Evolutionary conservation across 1,284 basidiomycete species (phyloP).

Genomic region (Golubevia sp.): DNA sequence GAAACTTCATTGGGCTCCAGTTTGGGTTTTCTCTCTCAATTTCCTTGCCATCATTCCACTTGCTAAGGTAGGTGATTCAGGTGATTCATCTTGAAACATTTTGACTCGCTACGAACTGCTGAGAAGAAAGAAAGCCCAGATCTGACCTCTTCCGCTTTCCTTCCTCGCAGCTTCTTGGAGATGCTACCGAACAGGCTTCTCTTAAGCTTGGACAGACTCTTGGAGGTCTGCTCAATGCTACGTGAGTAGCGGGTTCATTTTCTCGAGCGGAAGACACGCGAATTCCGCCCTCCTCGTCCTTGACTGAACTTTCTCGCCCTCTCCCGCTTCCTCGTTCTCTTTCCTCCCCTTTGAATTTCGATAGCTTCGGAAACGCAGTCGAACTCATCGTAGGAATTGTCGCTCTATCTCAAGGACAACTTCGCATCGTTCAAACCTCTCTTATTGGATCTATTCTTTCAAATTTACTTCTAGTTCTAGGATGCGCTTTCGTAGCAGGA

Average conservation of each 20-base stretch:
- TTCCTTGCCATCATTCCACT: slow-evolving; percentile 59
- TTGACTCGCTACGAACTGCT: no score
- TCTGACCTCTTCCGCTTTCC: background rate
- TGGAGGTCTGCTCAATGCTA: slow-evolving; percentile 57
- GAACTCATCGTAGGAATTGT: slow-evolving; percentile 60
- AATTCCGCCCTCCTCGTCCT: no score
- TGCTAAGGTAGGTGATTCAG: slow-evolving; percentile 38
- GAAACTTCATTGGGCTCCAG: slow-evolving; percentile 42
- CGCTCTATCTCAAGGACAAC: slow-evolving; percentile 41
- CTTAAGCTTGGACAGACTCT: slow-evolving; percentile 51
- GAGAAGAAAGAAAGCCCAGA: no score
- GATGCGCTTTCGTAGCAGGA: slow-evolving; percentile 52
- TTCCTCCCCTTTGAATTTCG: background rate
- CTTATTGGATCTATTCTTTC: slow-evolving; percentile 53
- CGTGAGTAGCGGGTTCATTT: no score
- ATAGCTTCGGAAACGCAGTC: slow-evolving; percentile 51
- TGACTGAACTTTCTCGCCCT: no score
- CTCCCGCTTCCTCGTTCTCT: background rate
- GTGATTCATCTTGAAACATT: no score
- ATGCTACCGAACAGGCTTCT: slow-evolving; percentile 54
- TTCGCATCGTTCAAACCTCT: slow-evolving; percentile 50
- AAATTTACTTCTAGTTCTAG: slow-evolving; percentile 57
- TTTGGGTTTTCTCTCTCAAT: slow-evolving; percentile 52
- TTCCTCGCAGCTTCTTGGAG: slow-evolving; percentile 38
- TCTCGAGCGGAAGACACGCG: no score